Conservation (phyloP, 2,329 filamentous ascomycete species). For the Pyrenophora graminea region DNA sequence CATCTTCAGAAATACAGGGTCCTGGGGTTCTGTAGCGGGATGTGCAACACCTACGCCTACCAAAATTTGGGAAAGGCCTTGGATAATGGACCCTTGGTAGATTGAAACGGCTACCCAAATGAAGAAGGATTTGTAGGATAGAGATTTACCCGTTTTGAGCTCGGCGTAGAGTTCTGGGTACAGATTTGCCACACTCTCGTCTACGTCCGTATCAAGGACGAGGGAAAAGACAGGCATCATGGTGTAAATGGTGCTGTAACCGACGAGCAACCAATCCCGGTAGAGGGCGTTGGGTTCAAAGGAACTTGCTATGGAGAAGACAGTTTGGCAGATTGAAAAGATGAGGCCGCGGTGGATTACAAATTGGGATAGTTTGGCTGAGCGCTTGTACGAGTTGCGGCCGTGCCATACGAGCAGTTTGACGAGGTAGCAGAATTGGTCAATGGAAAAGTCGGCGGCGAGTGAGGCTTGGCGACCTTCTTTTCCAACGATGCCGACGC, state of each 20-base stretch:
- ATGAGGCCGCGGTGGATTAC: slow-evolving; percentile 97
- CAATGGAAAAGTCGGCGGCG: slow-evolving; percentile 94
- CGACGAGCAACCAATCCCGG: slow-evolving; percentile 92
- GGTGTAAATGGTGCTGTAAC: slow-evolving; percentile 95
- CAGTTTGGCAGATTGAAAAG: slow-evolving; percentile 93
- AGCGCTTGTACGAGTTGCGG: slow-evolving; percentile 94
- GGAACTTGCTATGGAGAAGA: slow-evolving; percentile 90
- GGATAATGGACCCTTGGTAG: slow-evolving; percentile 94
- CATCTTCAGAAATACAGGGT: slow-evolving; percentile 59
- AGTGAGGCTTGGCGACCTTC: slow-evolving; percentile 93
- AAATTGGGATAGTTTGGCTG: slow-evolving; percentile 93
- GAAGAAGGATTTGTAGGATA: slow-evolving; percentile 94
- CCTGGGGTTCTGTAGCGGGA: slow-evolving; percentile 4
- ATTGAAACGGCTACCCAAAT: slow-evolving; percentile 94
- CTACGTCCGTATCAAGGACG: slow-evolving; percentile 92
- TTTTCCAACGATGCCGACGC: slow-evolving; percentile 97
- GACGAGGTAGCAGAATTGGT: slow-evolving; percentile 91
- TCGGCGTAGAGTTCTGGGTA: slow-evolving; percentile 99
- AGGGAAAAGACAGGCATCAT: slow-evolving; percentile 90
- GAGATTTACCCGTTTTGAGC: slow-evolving; percentile 81
- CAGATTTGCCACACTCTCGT: slow-evolving; percentile 88
- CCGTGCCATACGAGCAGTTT: slow-evolving; percentile 99
- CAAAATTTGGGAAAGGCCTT: slow-evolving; percentile 88
- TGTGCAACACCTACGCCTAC: slow-evolving; percentile 62
- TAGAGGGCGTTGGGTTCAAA: slow-evolving; percentile 96